Evolutionary conservation across 2,329 filamentous ascomycete species (phyloP).

Genomic region (Dactylonectria estremocensis): DNA sequence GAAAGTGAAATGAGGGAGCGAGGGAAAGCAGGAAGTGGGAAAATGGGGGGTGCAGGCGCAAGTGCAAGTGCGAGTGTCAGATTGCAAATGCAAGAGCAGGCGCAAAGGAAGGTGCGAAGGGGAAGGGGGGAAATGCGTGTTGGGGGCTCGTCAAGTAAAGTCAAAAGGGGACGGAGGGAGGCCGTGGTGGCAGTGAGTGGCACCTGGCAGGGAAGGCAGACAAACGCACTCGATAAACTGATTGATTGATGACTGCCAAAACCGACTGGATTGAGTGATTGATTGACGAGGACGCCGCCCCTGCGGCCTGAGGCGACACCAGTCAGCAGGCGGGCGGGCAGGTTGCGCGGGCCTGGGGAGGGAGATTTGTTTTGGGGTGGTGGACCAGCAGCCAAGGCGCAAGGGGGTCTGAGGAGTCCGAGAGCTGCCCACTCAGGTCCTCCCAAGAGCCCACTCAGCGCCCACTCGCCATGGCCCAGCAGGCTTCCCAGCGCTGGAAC

Average conservation of each 20-base stretch:
- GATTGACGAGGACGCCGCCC: conserved; percentile 41
- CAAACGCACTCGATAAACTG: conserved; percentile 40
- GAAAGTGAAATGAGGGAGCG: conserved; percentile 43
- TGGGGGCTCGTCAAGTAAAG: conserved; percentile 39
- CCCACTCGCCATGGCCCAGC: conserved; percentile 24
- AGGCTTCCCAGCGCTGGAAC: conserved; percentile 20
- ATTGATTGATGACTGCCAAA: conserved; percentile 24
- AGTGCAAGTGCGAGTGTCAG: conserved; percentile 25
- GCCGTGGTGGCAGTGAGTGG: conserved; percentile 42
- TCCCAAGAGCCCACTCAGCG: conserved; percentile 16
- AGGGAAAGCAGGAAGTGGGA: conserved; percentile 48
- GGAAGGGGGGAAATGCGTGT: conserved; percentile 39
- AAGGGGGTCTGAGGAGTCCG: conserved; percentile 24
- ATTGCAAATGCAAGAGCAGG: conserved; percentile 36
- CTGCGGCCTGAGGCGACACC: conserved; percentile 46
- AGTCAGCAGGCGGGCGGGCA: conserved; percentile 20
- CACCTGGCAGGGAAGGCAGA: conserved; percentile 25
- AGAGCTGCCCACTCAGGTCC: conserved; percentile 24
- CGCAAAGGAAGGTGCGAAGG: conserved; percentile 47
- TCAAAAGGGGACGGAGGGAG: conserved; percentile 41
- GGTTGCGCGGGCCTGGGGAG: conserved; percentile 24
- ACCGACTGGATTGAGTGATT: conserved; percentile 43
- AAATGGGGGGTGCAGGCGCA: conserved; percentile 31
- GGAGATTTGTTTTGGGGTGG: conserved; percentile 29
- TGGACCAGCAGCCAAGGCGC: conserved; percentile 30